Base-by-base conservation (phyloP, 2,329 filamentous ascomycete species). In the Endoconidiophora polonica region DNA sequence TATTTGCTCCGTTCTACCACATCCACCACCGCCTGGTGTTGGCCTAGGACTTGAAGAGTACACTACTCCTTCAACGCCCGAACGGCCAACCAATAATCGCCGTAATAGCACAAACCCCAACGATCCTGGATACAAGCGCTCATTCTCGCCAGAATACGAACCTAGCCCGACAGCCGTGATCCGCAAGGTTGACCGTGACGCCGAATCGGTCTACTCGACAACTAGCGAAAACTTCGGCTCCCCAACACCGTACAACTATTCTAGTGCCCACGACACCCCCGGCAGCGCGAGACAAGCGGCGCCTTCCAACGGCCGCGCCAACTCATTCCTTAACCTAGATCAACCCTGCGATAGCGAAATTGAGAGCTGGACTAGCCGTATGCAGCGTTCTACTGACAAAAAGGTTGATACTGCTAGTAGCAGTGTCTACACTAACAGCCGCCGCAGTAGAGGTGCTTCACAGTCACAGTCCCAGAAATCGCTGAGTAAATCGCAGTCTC, bases 61-160 rank as follows among this genome's bases (percentile, higher is more conserved):
- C 40, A 38, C 24, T 5, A 38, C 22, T 14, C 51, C 51, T 12
- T 49, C 42, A 5, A 53, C 51, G 10, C 51, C 51, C 22, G 42
- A 53, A 38, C 44, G 51, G 18, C 47, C 47, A n/a, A 40, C 22
- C 20, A 41, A 46, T 16, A 29, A 36, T 16, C 47, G 36, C 38
- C 46, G 47, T 16, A 43, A 48, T 22, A 53, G 51, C 26, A 53
- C 47, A 20, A 53, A 46, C 12, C 47, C 51, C 47, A 49, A 50
- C 48, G 36, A 50, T 41, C 49, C 49, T 33, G 29, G 43, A 16
- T 68, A 65, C 47, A 63, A 69, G 37, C 69, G 77, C 55, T 77
- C 80, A 2, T 86, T 87, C 60, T 86, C 83, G 16, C 80, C 81
- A 10, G 80, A 82, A 48, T 87, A 87, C 61, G 80, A 81, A 43